Evolutionary conservation across 1,139 yeast genomes (phyloP), one percentile per base, ranked within the genome.

Genomic region (Hemisphaericaspora lyxosophila): DNA sequence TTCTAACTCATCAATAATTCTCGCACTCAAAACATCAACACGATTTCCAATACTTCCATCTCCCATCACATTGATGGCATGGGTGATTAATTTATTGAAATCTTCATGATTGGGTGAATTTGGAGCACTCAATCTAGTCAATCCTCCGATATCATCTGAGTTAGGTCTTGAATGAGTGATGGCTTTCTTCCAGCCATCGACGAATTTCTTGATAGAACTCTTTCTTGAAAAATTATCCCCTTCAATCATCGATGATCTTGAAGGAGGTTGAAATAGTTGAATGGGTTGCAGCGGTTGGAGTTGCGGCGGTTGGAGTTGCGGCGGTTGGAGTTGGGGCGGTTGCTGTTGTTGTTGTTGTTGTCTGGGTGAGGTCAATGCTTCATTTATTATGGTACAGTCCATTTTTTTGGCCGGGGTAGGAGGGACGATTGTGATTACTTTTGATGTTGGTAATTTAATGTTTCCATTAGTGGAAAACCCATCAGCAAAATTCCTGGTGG

Each of bases 1-100:
- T 46, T 76, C 77, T 45, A 86, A 75, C 55, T 88, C 95, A 49
- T 84, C 87, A 29, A 86, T 74, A 2, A 87, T 83, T 48, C 94
- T 67, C 3, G 94, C 92, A 55, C 94, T 82, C 41, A 88, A 64
- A 11, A 85, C 67, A 60, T 88, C 97, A 38, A 83, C 73, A 46
- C 82, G 73, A 3, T 69, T 69, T 5, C 71, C 70, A 13, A 67
- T 57, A 12, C 46, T 34, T 15, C 54, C 54, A 17, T 49, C 47
- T 11, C 43, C 50, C 12, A 39, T 34, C 2, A 39, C 48, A 34
- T 48, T 46, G 14, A 49, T 43, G 4, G 47, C 47, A 34, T 36
- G 34, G 1, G 31, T 30, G 23, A 44, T 34, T 11, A 39, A 16
- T 39, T 35, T 34, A 34, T 50, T 42, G 26, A 45, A 33, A 20